These are phyloP conservation scores for Thraustochytrium striatum DNA, from an alignment of 352 stramenopile species.

Conservation along the genomic window DNA sequence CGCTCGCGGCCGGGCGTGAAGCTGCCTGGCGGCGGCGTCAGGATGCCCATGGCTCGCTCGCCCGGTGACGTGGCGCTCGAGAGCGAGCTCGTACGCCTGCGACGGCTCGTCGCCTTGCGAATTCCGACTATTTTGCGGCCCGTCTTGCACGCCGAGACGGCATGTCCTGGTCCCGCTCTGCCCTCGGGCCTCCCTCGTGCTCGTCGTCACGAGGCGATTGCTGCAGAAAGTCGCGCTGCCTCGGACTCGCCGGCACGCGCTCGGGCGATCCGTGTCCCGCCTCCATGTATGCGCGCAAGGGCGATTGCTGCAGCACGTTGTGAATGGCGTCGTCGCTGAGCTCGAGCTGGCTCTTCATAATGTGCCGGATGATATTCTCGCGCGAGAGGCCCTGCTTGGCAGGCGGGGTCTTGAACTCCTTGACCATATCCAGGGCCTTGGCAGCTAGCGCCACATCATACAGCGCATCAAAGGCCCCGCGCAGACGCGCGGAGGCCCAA, in stretches of 20 bases:
- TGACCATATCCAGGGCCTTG: slow-evolving; percentile 7
- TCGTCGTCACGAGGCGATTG: no score
- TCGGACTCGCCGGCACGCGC: neutral
- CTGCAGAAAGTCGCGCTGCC: no score
- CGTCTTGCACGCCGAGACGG: neutral
- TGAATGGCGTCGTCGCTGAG: neutral
- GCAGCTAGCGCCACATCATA: neutral
- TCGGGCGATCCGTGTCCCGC: neutral
- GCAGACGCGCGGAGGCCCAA: neutral
- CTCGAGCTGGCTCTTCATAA: neutral
- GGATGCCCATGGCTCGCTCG: neutral
- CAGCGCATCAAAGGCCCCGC: neutral
- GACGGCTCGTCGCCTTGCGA: neutral
- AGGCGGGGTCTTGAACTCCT: neutral
- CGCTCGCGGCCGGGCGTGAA: neutral
- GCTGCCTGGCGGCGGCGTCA: neutral
- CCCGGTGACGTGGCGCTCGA: neutral
- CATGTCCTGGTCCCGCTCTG: no score
- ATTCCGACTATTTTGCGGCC: neutral
- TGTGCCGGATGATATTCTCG: neutral
- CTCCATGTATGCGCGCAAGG: neutral
- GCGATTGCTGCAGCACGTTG: neutral
- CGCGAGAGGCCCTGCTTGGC: neutral
- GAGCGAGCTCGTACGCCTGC: neutral
- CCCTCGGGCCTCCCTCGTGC: no score